Evolutionary conservation across 208 protist genomes (phyloP), one percentile per base, ranked within the genome.

Genomic region (Leishmania amazonensis): DNA sequence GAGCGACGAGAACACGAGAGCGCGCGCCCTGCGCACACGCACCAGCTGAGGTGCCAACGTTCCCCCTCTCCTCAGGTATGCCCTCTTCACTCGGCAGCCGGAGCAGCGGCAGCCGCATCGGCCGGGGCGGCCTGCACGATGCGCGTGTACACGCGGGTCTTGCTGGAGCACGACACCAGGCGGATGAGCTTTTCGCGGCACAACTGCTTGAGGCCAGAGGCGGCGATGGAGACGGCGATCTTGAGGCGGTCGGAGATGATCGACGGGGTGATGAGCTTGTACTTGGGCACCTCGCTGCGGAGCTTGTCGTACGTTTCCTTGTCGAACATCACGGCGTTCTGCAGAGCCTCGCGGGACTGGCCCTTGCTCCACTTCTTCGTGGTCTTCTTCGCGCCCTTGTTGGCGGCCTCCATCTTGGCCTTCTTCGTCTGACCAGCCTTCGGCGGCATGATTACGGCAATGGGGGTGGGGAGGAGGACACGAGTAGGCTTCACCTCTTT

Each of bases 311-410:
- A 83, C 64, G 94, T 95, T 42, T 96, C 92, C 87, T 96, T 96
- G 85, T 97, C 94, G 85, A 97, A 97, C 85, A 98, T 93, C 76
- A 98, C 95, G 82, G 94, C 95, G 88, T 98, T 97, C 87, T 97
- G 89, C 47, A 97, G 90, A 28, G 93, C 91, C 92, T 98, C 96
- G 77, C 94, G 94, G 57, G 89, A 92, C 85, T 94, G 92, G 58
- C 91, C 91, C 87, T 98, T 98, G 81, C 89, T 96, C 96, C 96
- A 98, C 91, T 98, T 98, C 94, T 98, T 98, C 72, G 94, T 81
- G 51, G 92, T 89, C 88, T 96, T 95, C 91, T 97, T 97, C 65
- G 88, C 87, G 73, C 90, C 89, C 86, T 94, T 95, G 71, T 54
- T 77, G 79, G 87, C 91, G 85, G 91, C 91, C 86, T 92, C 91